phyloP scores from a whole-genome alignment of 225 moss, liverwort and hornwort genomes.

The Bryoerythrophyllum caledonicum region DNA sequence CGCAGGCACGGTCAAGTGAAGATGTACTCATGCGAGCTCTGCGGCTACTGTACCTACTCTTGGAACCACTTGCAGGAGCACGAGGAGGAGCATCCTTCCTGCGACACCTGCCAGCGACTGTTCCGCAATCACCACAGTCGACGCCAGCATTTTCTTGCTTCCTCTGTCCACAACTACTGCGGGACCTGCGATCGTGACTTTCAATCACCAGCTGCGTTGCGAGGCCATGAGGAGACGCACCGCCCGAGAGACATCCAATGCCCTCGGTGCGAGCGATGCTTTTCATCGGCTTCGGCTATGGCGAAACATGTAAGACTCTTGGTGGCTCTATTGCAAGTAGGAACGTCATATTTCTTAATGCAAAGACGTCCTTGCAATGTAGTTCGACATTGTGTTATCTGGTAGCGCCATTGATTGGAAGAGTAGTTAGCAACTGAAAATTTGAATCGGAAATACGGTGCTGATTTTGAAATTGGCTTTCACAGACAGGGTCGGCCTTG shows the following conservation, averaged over 20 bases:
- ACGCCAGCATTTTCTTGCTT: constrained; percentile 24
- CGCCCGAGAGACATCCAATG: constrained; percentile 27
- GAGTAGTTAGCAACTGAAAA: background rate
- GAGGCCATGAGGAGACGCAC: constrained; percentile 31
- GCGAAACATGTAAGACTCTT: constrained; percentile 44
- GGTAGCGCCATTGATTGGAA: background rate
- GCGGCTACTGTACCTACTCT: background rate
- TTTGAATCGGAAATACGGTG: background rate
- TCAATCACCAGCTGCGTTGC: constrained; percentile 25
- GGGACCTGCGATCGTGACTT: constrained; percentile 35
- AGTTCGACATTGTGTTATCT: background rate
- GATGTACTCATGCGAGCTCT: constrained; percentile 25
- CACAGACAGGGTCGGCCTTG: background rate
- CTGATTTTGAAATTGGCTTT: background rate
- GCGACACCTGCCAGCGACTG: constrained; percentile 12
- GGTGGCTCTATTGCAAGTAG: background rate
- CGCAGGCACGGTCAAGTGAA: background rate
- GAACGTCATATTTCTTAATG: background rate
- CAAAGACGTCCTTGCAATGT: background rate
- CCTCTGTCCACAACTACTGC: constrained; percentile 28
- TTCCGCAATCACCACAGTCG: background rate
- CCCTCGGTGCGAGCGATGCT: constrained; percentile 24
- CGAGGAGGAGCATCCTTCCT: constrained; percentile 23
- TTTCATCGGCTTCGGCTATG: constrained; percentile 32
- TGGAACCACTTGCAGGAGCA: background rate